Evolutionary conservation across 2,329 filamentous ascomycete genomes (phyloP).

Genomic region (Metarhizium album): DNA sequence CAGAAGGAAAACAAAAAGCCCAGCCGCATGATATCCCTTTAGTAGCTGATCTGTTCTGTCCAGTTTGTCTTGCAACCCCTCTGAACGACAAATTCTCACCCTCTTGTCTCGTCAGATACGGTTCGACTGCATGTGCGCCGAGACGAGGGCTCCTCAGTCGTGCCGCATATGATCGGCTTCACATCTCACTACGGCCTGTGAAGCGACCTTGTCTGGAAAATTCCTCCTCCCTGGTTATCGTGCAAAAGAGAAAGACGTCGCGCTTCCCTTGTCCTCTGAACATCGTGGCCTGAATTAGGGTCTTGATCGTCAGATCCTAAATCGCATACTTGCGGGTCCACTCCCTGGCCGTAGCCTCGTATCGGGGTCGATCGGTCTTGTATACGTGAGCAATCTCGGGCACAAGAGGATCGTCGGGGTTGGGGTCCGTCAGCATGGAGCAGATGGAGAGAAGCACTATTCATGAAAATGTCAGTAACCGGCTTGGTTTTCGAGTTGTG

Average conservation of each 20-base stretch:
- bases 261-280: slow-evolving; percentile 1
- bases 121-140: slow-evolving; percentile 11
- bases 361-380: slow-evolving; percentile 94
- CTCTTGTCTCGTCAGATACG: slow-evolving; percentile 13
- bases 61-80: slow-evolving; percentile 22
- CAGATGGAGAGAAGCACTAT: slow-evolving; percentile 95
- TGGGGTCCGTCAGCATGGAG: slow-evolving; percentile 99
- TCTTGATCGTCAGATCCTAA: slow-evolving; percentile 31
- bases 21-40: slow-evolving; percentile 26
- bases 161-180: slow-evolving; percentile 3
- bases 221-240: slow-evolving; percentile 1
- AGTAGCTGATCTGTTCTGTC: slow-evolving; percentile 26
- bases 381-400: slow-evolving; percentile 99
- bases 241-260: slow-evolving; percentile 7
- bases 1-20: slow-evolving; percentile 17
- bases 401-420: slow-evolving; percentile 96
- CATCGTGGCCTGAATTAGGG: not conserved
- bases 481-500: not conserved
- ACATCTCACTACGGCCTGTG: not conserved
- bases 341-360: slow-evolving; percentile 92
- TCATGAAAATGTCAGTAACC: slow-evolving; percentile 4
- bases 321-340: slow-evolving; percentile 99
- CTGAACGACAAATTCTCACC: slow-evolving; percentile 16
- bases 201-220: not conserved
- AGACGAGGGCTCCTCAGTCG: not conserved